Evolutionary conservation across 1,139 yeast species (phyloP).

Genomic region (Komagataea norvegica): DNA sequence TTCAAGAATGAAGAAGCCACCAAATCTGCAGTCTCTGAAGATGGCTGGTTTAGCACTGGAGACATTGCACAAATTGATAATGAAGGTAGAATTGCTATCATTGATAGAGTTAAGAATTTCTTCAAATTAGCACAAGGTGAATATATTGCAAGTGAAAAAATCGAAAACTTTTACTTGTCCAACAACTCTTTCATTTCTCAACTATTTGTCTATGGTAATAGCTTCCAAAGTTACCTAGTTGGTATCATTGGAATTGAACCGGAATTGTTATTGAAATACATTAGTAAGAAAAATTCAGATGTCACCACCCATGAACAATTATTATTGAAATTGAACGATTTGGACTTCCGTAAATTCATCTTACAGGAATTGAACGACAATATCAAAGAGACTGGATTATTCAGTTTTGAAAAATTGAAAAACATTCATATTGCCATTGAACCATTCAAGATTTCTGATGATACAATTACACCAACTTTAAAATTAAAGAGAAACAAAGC

Average conservation of each 20-base stretch:
- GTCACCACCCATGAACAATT: constrained; percentile 26
- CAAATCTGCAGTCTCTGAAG: constrained; percentile 35
- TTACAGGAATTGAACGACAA: constrained; percentile 30
- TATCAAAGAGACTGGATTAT: constrained; percentile 30
- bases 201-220: constrained; percentile 44
- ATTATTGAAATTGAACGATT: constrained; percentile 27
- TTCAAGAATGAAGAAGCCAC: constrained; percentile 41
- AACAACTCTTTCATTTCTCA: constrained; percentile 38
- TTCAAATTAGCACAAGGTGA: constrained; percentile 56
- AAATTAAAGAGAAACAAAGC: constrained; percentile 51
- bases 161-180: constrained; percentile 45
- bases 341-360: constrained; percentile 30
- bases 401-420: constrained; percentile 45
- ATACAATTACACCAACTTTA: constrained; percentile 52
- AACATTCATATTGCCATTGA: constrained; percentile 44
- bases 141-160: constrained; percentile 52
- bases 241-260: constrained; percentile 42
- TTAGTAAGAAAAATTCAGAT: constrained; percentile 16
- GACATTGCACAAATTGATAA: constrained; percentile 43
- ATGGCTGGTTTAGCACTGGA: constrained; percentile 60
- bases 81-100: constrained; percentile 39
- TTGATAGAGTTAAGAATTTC: constrained; percentile 53
- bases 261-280: constrained; percentile 17
- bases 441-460: constrained; percentile 47
- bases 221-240: constrained; percentile 40